Base-by-base conservation (phyloP, 108 stramenopile species). In the Cyclostephanos invisitatus region DNA sequence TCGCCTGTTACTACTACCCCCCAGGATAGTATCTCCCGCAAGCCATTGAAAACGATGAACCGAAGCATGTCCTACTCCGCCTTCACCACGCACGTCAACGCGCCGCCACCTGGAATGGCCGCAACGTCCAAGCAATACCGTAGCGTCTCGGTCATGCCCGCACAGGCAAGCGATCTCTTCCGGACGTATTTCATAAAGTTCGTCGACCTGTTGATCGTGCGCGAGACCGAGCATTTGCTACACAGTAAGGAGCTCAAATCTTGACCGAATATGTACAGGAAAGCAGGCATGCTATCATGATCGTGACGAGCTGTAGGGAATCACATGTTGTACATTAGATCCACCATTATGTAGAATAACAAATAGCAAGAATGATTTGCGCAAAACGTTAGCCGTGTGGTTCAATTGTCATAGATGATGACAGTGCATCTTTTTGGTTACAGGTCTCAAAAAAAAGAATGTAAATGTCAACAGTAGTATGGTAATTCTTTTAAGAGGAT, bases 161-260 rank as follows among this genome's bases (percentile, higher is more conserved):
- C 76, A 42, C 67, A 84, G 35, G 85, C 88, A 4, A 38, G 80
- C 32, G 89, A 91, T 6, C 78, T 82, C 37, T 84, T 83, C 50
- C 84, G 84, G 15, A 83, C 82, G 2, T 91, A 91, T 53, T 91
- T 88, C 68, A 57, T 81, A 21, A 91, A 89, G 64, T 94, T 94
- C 60, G 75, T 94, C 11, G 87, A 90, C 72, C 67, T 91, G 24
- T 81, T 94, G 27, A 83, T 94, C 62, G 87, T 82, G 5, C 73
- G 90, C 35, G 92, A 93, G 67, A 89, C 84, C 35, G 75, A 76
- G 48, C 75, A 71, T n/a, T 60, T 77, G 55, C 22, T 77, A 35
- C 75, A 77, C 28, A 77, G 75, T 35, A 68, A 51, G 36, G 36
- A 27, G 29, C 56, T 57, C 4, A 57, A 57, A 29, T 25, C 27